phyloP scores from a whole-genome alignment of 2,329 filamentous ascomycete genomes.

The Mycosphaerella arachidis region DNA sequence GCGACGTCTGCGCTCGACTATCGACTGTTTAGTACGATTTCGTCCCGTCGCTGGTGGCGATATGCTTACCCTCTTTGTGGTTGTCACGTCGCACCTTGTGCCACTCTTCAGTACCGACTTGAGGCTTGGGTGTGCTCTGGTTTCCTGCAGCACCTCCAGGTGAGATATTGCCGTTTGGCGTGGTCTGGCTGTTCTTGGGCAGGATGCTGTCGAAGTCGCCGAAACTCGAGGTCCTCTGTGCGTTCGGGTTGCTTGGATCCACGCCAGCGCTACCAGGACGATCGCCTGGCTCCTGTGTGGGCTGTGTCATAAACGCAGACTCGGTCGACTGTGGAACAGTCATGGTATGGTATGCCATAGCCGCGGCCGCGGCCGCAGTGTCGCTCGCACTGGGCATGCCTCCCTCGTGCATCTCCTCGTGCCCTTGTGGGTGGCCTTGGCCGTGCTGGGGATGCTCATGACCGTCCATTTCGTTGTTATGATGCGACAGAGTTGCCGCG shows the following conservation, averaged over 20 bases:
- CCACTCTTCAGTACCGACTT: conserved; percentile 96
- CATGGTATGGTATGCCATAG: conserved; percentile 51
- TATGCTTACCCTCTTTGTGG: conserved; percentile 83
- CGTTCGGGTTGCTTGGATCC: conserved; percentile 17
- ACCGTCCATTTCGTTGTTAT: conserved; percentile 24
- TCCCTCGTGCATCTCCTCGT: conserved; percentile 16
- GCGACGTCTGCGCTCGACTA: conserved; percentile 90
- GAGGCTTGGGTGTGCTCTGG: conserved; percentile 57
- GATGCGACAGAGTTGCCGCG: conserved; percentile 30
- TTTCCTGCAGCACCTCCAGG: conserved; percentile 35
- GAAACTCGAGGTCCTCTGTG: conserved; percentile 20
- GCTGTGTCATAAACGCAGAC: conserved; percentile 40
- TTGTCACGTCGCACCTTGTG: conserved; percentile 96
- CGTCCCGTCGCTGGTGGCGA: background rate
- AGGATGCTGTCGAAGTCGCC: conserved; percentile 20
- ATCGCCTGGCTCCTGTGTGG: conserved; percentile 17
- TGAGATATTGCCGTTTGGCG: conserved; percentile 41
- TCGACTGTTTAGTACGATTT: conserved; percentile 7
- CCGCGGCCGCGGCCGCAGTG: conserved; percentile 59
- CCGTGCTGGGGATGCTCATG: conserved; percentile 8
- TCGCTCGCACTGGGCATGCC: conserved; percentile 50
- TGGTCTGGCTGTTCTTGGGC: conserved; percentile 7
- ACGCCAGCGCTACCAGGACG: conserved; percentile 18
- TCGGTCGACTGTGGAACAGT: conserved; percentile 54
- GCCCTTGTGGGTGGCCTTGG: conserved; percentile 16